A percentile compares a stretch with the other conserved stretches of the same genome.
These are phyloP conservation scores for Beverwykella pulmonaria DNA, from an alignment of 495 filamentous ascomycete genomes.

Conservation along the genomic window DNA sequence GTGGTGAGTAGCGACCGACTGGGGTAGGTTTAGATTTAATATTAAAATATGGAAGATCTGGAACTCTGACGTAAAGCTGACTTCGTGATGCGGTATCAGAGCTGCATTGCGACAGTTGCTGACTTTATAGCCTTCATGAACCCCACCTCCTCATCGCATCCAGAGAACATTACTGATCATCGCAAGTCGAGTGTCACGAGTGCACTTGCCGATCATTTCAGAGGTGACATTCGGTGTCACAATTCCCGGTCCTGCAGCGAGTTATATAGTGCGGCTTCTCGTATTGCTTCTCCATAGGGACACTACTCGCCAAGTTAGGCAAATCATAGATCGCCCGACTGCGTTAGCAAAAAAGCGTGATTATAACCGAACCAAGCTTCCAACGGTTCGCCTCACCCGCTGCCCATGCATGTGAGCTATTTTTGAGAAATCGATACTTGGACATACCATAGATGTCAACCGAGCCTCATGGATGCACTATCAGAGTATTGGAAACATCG, in stretches of 20 bases:
- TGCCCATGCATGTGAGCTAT: neutral
- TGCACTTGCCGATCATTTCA: constrained; percentile 4
- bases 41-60: neutral
- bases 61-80: neutral
- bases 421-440: constrained; percentile 19
- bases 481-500: constrained; percentile 7
- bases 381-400: neutral
- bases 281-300: constrained; percentile 8
- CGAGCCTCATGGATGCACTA: constrained; percentile 9
- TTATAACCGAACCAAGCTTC: neutral
- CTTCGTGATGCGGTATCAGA: neutral
- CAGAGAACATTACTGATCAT: constrained; percentile 5
- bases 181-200: constrained; percentile 14
- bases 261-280: constrained; percentile 2
- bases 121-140: constrained; percentile 12
- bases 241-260: neutral
- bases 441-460: neutral
- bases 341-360: neutral
- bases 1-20: constrained; percentile 19
- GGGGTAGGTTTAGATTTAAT: neutral
- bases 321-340: constrained; percentile 4
- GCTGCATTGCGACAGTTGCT: neutral
- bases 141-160: neutral
- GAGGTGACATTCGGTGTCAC: constrained; percentile 1
- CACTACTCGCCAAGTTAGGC: neutral